These are phyloP conservation scores for Pythium monospermum DNA, from an alignment of 352 stramenopile genomes.

Conservation along the genomic window DNA sequence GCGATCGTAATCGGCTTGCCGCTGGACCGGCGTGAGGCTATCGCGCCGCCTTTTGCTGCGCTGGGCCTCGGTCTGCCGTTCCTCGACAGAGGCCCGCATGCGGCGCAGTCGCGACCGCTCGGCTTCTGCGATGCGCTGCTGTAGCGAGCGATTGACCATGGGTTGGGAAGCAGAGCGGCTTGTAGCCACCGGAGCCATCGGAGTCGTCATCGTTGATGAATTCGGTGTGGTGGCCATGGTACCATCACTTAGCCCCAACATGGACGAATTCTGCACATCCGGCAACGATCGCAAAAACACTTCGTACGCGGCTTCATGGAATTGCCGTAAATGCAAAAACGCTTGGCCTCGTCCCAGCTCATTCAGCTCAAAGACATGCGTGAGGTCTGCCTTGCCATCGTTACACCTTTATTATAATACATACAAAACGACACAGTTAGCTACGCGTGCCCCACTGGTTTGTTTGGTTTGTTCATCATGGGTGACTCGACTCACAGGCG, in stretches of 20 bases:
- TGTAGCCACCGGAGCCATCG: too few species aligned
- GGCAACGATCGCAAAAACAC: constrained; percentile 45
- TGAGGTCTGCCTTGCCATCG: constrained; percentile 44
- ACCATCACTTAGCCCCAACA: background rate
- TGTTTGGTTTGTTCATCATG: too few species aligned
- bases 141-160: constrained; percentile 5
- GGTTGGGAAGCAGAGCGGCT: too few species aligned
- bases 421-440: constrained; percentile 12
- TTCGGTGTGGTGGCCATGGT: background rate
- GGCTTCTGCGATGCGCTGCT: constrained; percentile 41
- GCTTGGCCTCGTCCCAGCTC: constrained; percentile 55
- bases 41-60: constrained; percentile 59
- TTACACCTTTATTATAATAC: constrained; percentile 40
- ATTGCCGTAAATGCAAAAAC: constrained; percentile 56
- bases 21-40: constrained; percentile 53
- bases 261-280: constrained; percentile 14
- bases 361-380: constrained; percentile 57
- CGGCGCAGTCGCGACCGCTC: constrained; percentile 54
- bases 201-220: too few species aligned
- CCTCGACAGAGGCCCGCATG: constrained; percentile 39
- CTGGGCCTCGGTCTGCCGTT: constrained; percentile 39
- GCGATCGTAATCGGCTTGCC: constrained; percentile 59
- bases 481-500: constrained; percentile 30
- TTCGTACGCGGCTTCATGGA: constrained; percentile 50
- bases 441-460: too few species aligned